These are phyloP conservation scores for Plasmodium inui DNA, from an alignment of 169 alveolate species.

Conservation along the genomic window DNA sequence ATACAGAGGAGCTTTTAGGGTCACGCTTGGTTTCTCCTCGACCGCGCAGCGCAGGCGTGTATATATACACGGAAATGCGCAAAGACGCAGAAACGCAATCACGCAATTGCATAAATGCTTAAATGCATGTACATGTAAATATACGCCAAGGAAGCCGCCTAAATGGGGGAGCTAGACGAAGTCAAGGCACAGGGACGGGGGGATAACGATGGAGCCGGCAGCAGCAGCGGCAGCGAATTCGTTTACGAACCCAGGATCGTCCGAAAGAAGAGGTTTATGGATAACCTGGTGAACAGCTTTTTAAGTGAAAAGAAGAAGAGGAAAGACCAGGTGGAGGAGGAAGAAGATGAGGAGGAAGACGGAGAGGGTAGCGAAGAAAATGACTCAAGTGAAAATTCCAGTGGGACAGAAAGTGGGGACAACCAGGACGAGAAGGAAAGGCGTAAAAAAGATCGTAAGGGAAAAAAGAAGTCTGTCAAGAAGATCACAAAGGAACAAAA, in stretches of 20 bases:
- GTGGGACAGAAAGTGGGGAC: background rate
- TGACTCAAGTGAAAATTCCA: constrained; percentile 6
- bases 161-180: constrained; percentile 48
- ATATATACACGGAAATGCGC: background rate
- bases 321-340: background rate
- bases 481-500: background rate
- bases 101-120: constrained; percentile 7
- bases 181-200: background rate
- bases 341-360: constrained; percentile 6
- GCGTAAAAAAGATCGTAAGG: constrained; percentile 11
- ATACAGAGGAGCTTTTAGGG: background rate
- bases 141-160: background rate
- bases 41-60: background rate
- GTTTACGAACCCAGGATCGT: constrained; percentile 65
- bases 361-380: constrained; percentile 17
- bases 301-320: constrained; percentile 37
- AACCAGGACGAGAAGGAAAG: background rate
- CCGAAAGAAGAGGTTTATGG: constrained; percentile 50
- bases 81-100: no score
- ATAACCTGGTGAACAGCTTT: constrained; percentile 64
- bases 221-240: constrained; percentile 25
- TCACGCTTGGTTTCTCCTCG: background rate
- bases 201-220: background rate
- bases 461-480: background rate
- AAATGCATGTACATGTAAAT: background rate